Base-by-base conservation (phyloP, 371 early-diverging fungal genomes). In the Dichotomocladium elegans region DNA sequence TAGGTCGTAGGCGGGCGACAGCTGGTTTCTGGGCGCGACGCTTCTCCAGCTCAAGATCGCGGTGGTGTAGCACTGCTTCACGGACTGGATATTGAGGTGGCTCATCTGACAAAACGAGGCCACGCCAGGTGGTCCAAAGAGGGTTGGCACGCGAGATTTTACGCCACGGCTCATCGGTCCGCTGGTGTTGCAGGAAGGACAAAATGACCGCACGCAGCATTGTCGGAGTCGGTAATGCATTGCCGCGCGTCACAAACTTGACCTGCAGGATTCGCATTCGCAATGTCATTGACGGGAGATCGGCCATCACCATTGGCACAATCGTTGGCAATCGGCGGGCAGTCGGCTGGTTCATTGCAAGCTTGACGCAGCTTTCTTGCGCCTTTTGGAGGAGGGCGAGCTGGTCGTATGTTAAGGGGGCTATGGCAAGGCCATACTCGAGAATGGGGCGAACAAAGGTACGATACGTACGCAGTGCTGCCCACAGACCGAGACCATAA, bases 401-500 rank as follows among this genome's bases (percentile, higher is more conserved):
- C 14, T 41, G 41, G 4, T 9, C 28, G 8, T 11, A 17, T 6
- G 47, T 30, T n/a, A 47, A 31, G 2, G 17, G 33, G n/a, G 33
- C 62, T 15, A 53, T 42, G 12, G 53, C 53, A 10, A 53, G 43
- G 17, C 53, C 44, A 41, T 52, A 52, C 22, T 52, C 52, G 26
- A 52, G 8, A 3, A 15, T 19, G 26, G 52, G 54, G 10, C 44
- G 33, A 27, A 53, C 26, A 42, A 53, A 53, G 14, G 34, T 34
- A 1, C 33, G 34, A n/a, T 53, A 53, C 3, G 37, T 15, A 6
- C 46, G 46, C 4, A 17, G 17, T 0, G 54, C 44, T 19, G 15
- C 26, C 45, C 53, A 15, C 51, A 53, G 15, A 3, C 22, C 2
- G 53, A 53, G 25, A 10, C 46, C 46, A n/a, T 22, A 26, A 2